phyloP scores from a whole-genome alignment of 2,329 filamentous ascomycete genomes.

The Tolypocladium endophyticum region DNA sequence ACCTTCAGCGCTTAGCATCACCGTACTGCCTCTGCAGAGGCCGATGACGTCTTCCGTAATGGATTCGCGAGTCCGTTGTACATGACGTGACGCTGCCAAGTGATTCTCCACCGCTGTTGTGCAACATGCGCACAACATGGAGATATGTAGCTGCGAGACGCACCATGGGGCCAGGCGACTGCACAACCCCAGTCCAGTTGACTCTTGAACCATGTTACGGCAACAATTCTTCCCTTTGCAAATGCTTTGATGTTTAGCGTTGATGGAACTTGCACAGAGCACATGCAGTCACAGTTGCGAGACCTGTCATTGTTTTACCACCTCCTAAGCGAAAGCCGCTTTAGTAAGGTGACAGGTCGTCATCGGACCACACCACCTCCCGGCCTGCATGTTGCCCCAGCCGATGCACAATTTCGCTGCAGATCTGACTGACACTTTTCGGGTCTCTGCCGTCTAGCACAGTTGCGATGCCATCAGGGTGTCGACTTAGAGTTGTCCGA shows the following conservation, averaged over 20 bases:
- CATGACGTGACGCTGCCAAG: neutral
- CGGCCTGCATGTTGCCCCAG: neutral
- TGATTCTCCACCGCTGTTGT: conserved; percentile 5
- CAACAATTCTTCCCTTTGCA: neutral
- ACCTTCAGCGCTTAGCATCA: neutral
- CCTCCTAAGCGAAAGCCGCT: neutral
- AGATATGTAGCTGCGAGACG: conserved; percentile 14
- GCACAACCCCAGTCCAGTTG: neutral
- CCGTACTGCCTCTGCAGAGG: neutral
- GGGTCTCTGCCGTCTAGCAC: neutral
- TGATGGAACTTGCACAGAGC: neutral
- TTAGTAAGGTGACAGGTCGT: neutral
- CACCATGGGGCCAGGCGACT: conserved; percentile 2
- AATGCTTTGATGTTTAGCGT: neutral
- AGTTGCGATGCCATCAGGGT: neutral
- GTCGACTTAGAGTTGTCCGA: neutral
- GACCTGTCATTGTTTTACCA: neutral
- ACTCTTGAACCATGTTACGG: no score
- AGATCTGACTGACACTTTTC: neutral
- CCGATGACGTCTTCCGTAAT: neutral
- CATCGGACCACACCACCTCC: neutral
- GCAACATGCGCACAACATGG: conserved; percentile 13
- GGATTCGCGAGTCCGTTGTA: neutral
- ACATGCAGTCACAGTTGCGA: neutral
- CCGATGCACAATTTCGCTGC: neutral